Percentiles rank a stretch among this genome's conserved stretches.
phyloP scores from a whole-genome alignment of 225 moss, liverwort and hornwort species.

The Ulota crispa region DNA sequence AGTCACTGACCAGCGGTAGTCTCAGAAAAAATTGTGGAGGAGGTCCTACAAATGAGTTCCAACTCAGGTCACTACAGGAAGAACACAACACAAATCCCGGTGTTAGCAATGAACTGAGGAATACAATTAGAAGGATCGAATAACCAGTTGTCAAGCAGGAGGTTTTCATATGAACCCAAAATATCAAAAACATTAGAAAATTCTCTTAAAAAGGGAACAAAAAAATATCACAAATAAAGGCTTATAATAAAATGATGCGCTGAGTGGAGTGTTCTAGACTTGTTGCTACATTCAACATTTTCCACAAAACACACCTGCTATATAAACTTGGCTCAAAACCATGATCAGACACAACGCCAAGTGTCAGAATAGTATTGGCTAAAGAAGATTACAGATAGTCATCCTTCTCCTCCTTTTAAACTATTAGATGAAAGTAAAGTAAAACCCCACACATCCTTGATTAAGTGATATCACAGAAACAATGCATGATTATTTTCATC shows the following conservation, averaged over 20 bases:
- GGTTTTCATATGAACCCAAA: not conserved
- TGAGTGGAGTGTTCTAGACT: not conserved
- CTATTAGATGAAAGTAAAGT: too few species aligned
- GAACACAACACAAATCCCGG: not conserved
- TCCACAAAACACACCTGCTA: not conserved
- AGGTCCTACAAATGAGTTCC: conserved; percentile 44
- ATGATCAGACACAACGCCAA: not conserved
- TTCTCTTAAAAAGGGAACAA: too few species aligned
- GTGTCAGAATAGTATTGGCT: not conserved
- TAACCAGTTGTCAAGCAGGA: not conserved
- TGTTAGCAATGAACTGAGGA: not conserved
- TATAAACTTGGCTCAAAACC: not conserved
- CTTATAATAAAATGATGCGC: not conserved
- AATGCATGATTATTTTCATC: not conserved
- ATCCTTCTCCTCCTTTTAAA: too few species aligned
- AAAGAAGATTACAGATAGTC: too few species aligned
- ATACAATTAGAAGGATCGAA: not conserved
- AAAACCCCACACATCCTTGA: too few species aligned
- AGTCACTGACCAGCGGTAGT: conserved; percentile 29
- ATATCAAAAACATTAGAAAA: not conserved
- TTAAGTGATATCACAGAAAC: not conserved
- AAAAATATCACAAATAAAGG: too few species aligned
- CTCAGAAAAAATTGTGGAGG: conserved; percentile 35
- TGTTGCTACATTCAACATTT: not conserved
- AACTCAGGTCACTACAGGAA: conserved; percentile 46